These are phyloP conservation scores for Diplocarpon rosae DNA, from an alignment of 2,329 filamentous ascomycete species.

Conservation along the genomic window DNA sequence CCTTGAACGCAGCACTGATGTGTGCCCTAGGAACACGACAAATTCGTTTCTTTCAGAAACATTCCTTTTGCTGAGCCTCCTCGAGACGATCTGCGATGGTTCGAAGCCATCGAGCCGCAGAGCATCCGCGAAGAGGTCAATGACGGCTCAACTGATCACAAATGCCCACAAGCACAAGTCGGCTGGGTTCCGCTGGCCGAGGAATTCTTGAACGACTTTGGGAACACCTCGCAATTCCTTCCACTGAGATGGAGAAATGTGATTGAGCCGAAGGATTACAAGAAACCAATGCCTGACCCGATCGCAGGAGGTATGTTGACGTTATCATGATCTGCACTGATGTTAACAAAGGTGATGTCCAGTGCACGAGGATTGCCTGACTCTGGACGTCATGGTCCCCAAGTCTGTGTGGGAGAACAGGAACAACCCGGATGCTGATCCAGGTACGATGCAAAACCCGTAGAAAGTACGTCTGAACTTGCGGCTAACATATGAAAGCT, in stretches of 20 bases:
- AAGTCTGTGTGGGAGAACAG: constrained; percentile 1
- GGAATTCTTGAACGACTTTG: neutral
- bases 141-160: neutral
- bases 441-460: neutral
- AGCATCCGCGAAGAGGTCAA: neutral
- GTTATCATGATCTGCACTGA: neutral
- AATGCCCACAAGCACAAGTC: constrained; percentile 1
- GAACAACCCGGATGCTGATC: neutral
- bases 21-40: neutral
- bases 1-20: neutral
- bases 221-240: neutral
- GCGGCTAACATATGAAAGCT: neutral
- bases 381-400: constrained; percentile 2
- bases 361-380: neutral
- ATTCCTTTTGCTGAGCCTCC: constrained; percentile 1
- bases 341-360: neutral
- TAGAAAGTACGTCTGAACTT: neutral
- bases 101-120: neutral
- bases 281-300: neutral
- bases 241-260: neutral
- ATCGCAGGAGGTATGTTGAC: neutral
- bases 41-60: neutral
- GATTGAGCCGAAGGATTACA: neutral
- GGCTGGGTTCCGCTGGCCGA: neutral
- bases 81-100: neutral